These are phyloP conservation scores for Ophiocordyceps camponoti-rufipedis DNA, from an alignment of 2,329 filamentous ascomycete genomes.

Conservation along the genomic window DNA sequence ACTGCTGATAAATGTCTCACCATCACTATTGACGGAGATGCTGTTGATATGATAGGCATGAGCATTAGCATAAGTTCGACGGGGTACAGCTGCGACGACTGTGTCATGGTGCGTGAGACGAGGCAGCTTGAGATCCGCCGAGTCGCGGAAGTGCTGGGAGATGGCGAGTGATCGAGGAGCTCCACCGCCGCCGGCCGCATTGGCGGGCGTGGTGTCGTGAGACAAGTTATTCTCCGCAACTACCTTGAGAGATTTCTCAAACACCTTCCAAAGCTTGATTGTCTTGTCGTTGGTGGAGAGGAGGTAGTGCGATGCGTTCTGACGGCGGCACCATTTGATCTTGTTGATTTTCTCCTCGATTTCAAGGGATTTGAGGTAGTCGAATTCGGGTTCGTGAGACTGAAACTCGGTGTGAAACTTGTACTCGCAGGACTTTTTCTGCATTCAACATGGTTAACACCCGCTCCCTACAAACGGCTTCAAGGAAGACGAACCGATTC, in stretches of 20 bases:
- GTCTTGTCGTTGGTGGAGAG: constrained; percentile 99
- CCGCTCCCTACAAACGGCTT: background rate
- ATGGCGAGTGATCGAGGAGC: constrained; percentile 50
- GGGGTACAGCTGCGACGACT: constrained; percentile 87
- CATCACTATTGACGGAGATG: constrained; percentile 99
- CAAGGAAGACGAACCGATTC: constrained; percentile 53
- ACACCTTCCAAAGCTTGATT: constrained; percentile 99
- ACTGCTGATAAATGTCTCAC: constrained; percentile 97
- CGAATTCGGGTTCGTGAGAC: constrained; percentile 97
- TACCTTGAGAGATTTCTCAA: constrained; percentile 97
- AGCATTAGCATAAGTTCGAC: constrained; percentile 92
- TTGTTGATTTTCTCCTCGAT: constrained; percentile 99
- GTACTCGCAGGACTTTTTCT: constrained; percentile 99
- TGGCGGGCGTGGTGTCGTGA: constrained; percentile 71
- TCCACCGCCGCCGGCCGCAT: constrained; percentile 57
- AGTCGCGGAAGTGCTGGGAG: constrained; percentile 58
- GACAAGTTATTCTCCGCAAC: constrained; percentile 98
- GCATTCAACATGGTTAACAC: constrained; percentile 1
- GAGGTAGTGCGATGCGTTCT: constrained; percentile 96
- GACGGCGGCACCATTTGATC: constrained; percentile 98
- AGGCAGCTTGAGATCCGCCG: constrained; percentile 77
- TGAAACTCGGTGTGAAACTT: constrained; percentile 99
- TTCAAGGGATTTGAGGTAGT: constrained; percentile 96
- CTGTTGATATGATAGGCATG: constrained; percentile 99
- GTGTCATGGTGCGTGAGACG: constrained; percentile 96